Percentiles rank a stretch among this genome's conserved stretches.
These are phyloP conservation scores for Epichloe festucae DNA, from an alignment of 2,329 filamentous ascomycete species.

Conservation along the genomic window DNA sequence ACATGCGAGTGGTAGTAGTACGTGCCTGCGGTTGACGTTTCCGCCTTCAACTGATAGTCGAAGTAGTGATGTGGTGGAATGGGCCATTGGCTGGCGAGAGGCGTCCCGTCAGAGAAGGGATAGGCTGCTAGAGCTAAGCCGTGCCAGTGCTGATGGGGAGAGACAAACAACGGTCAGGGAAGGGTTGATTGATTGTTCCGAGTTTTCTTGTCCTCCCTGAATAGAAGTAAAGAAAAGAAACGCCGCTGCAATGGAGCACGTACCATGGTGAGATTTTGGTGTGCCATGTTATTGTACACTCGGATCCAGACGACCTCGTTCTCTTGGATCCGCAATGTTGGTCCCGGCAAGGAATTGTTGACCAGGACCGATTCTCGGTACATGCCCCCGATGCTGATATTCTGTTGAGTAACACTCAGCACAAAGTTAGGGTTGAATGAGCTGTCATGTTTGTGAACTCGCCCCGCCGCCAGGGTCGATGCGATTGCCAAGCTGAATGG, in stretches of 20 bases:
- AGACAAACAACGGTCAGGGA: too few species aligned
- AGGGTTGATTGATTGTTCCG: neutral
- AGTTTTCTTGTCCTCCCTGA: neutral
- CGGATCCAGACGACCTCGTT: conserved; percentile 38
- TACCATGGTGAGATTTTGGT: conserved; percentile 45
- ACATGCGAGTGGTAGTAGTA: conserved; percentile 60
- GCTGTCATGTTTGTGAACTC: conserved; percentile 12
- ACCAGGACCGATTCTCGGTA: conserved; percentile 21
- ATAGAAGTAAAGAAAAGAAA: neutral
- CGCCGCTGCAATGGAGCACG: conserved; percentile 4
- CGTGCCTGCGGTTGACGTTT: conserved; percentile 41
- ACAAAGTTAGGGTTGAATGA: conserved; percentile 29
- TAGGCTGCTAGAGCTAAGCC: conserved; percentile 42
- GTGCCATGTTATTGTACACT: conserved; percentile 43
- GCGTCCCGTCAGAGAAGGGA: conserved; percentile 53
- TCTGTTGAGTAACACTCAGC: conserved; percentile 29
- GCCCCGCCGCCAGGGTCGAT: neutral
- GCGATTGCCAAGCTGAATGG: neutral
- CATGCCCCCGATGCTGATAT: conserved; percentile 17
- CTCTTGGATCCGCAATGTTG: conserved; percentile 31
- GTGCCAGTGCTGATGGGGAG: conserved; percentile 46
- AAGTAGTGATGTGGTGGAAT: conserved; percentile 50
- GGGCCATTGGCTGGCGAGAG: conserved; percentile 50
- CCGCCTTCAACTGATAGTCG: conserved; percentile 50
- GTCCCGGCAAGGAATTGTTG: conserved; percentile 41